phyloP scores from a whole-genome alignment of 176 grass and related monocot species.

The Hordeum marinum region DNA sequence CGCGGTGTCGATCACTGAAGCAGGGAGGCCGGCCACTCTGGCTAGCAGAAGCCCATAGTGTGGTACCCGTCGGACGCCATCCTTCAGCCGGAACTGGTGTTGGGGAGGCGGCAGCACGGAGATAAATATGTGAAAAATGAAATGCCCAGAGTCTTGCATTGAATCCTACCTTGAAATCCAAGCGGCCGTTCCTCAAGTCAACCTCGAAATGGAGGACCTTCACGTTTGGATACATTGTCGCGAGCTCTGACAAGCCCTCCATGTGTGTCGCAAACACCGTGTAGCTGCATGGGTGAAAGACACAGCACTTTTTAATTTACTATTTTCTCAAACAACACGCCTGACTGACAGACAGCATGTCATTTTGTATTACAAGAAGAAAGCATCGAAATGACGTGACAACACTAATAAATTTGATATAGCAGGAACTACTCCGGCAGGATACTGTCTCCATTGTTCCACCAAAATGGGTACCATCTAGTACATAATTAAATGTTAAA shows the following conservation, averaged over 20 bases:
- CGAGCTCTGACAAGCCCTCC: slow-evolving; percentile 87
- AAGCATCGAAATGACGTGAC: background rate
- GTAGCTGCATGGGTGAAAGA: slow-evolving; percentile 44
- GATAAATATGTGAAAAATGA: slow-evolving; percentile 13
- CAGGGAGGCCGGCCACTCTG: slow-evolving; percentile 76
- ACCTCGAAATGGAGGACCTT: slow-evolving; percentile 96
- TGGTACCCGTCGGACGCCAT: slow-evolving; percentile 59
- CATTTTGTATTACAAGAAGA: background rate
- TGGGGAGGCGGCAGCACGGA: background rate
- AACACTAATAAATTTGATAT: background rate
- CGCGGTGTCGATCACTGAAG: slow-evolving; percentile 62
- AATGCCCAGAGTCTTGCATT: background rate
- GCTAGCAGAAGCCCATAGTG: slow-evolving; percentile 90
- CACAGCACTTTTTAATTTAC: background rate
- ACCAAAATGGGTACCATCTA: background rate
- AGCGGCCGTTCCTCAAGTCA: slow-evolving; percentile 66
- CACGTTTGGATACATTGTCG: slow-evolving; percentile 91
- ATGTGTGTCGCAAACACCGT: slow-evolving; percentile 95
- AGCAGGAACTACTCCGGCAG: background rate
- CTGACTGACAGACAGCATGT: background rate
- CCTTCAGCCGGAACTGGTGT: slow-evolving; percentile 67
- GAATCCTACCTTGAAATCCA: slow-evolving; percentile 82
- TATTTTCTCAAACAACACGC: background rate
- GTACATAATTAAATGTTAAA: background rate
- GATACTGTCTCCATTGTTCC: background rate